Evolutionary conservation across 139 green algal genomes (phyloP).

Genomic region (Chlorella sp.): DNA sequence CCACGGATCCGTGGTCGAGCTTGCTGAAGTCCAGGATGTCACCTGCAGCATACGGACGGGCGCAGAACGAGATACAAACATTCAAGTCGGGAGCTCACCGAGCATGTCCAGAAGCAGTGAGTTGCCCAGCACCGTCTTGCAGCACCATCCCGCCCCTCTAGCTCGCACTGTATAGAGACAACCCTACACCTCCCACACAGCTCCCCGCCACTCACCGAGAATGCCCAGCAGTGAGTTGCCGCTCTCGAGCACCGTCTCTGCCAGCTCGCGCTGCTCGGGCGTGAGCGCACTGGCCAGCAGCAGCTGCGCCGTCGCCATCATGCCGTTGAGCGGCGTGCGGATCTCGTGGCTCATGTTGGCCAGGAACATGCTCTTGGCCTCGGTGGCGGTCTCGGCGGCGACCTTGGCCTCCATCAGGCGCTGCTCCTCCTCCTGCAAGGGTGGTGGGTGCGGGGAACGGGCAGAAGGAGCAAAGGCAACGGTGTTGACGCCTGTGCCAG

Average conservation of each 20-base stretch:
- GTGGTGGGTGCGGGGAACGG: no score
- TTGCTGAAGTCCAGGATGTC: slow-evolving; percentile 88
- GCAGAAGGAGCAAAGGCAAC: no score
- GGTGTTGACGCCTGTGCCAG: no score
- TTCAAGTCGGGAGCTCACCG: no score
- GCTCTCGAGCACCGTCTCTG: slow-evolving; percentile 62
- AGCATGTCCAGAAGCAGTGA: no score
- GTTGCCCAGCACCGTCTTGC: no score
- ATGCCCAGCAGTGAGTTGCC: slow-evolving; percentile 16
- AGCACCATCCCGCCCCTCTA: no score
- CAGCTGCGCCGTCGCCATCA: slow-evolving; percentile 81
- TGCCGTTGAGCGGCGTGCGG: slow-evolving; percentile 89
- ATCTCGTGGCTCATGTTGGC: slow-evolving; percentile 94
- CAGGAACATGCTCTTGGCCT: slow-evolving; percentile 90
- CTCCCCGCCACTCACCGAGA: no score
- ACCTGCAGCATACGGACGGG: neutral
- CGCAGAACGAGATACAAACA: neutral
- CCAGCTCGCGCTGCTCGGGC: slow-evolving; percentile 71
- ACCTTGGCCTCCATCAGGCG: slow-evolving; percentile 23
- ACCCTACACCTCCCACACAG: no score
- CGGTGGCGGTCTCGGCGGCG: slow-evolving; percentile 13
- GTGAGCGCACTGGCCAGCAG: slow-evolving; percentile 65
- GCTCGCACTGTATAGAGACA: no score
- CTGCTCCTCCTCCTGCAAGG: slow-evolving; percentile 36
- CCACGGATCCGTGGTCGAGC: slow-evolving; percentile 26